Base-by-base conservation (phyloP, 2,329 filamentous ascomycete genomes). In the Calonectria crousiana region DNA sequence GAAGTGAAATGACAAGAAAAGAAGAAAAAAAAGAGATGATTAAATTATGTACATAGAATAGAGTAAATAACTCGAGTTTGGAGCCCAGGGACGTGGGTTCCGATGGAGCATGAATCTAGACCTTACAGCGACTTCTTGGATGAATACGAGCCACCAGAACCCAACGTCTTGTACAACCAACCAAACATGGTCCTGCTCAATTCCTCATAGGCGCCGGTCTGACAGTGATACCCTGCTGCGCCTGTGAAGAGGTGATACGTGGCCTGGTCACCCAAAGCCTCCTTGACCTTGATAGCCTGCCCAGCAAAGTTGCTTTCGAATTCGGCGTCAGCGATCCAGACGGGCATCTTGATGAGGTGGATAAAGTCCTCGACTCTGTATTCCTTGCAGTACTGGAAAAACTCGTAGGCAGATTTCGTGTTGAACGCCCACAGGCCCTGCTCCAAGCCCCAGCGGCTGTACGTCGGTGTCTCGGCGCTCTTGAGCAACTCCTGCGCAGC, bases 351-450 rank as follows among this genome's bases (percentile, higher is more conserved):
- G 14, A 76, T 75, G 34, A 67, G 36, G 13, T 71, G 51, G 23
- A 71, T 36, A 13, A 75, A 38, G n/a, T 49, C 36, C 30, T 69
- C 53, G 13, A 76, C 28, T 5, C 8, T 51, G 47, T 71, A 76
- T 36, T 74, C 26, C 67, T 76, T 73, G 34, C n/a, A 62, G 6
- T 44, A 26, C 18, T 44, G 44, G 65, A 76, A 71, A 8, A 75
- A 71, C 1, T 71, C 56, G 10, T 56, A 75, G 0, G 75, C 47
- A 5, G 66, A 70, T 30, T 76, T 67, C 2, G 67, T 71, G 26
- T 75, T 66, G 60, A 76, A 74, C 1, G 75, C 49, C 74, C 72
- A 76, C 23, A 76, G 58, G 41, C 74, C 74, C 8, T 74, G 49
- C 34, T 76, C 69, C 6, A 76, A 13, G 4, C 66, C 73, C 75